Evolutionary conservation across 495 filamentous ascomycete genomes (phyloP).

Genomic region (Hypoxylon cercidicola): DNA sequence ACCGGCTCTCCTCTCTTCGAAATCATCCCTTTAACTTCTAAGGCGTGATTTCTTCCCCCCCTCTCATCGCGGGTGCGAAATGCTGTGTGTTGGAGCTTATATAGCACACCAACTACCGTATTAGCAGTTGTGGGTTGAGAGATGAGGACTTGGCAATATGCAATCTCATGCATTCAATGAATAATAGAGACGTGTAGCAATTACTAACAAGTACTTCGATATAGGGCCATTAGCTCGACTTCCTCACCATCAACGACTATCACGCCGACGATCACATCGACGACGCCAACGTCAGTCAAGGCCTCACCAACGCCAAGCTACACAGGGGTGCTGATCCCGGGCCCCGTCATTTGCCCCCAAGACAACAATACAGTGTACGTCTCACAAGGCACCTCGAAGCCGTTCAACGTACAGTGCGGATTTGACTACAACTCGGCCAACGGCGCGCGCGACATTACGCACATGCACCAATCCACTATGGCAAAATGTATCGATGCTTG

Average conservation of each 20-base stretch:
- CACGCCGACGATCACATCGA: slow-evolving; percentile 10
- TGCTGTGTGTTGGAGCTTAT: too few relatives aligned
- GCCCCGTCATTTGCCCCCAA: slow-evolving; percentile 42
- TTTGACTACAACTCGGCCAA: slow-evolving; percentile 46
- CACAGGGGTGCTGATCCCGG: slow-evolving; percentile 12
- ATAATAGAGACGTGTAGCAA: too few relatives aligned
- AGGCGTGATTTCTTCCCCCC: too few relatives aligned
- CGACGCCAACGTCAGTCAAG: slow-evolving; percentile 11
- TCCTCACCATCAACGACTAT: slow-evolving; percentile 16
- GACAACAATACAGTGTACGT: slow-evolving; percentile 51
- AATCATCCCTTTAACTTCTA: too few relatives aligned
- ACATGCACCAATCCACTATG: slow-evolving; percentile 34
- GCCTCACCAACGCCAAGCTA: slow-evolving; percentile 30
- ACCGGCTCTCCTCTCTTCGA: too few relatives aligned
- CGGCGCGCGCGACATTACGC: slow-evolving; percentile 44
- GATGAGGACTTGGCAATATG: too few relatives aligned
- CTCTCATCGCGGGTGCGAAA: too few relatives aligned
- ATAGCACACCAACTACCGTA: too few relatives aligned
- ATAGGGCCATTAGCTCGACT: slow-evolving; percentile 6
- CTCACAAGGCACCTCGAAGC: slow-evolving; percentile 19
- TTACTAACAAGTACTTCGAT: slow-evolving; percentile 10
- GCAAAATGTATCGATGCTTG: slow-evolving; percentile 47
- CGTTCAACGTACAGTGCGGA: slow-evolving; percentile 48
- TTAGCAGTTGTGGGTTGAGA: too few relatives aligned
- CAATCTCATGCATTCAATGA: too few relatives aligned